These are phyloP conservation scores for Coleophoma cylindrospora DNA, from an alignment of 2,329 filamentous ascomycete species.

Conservation along the genomic window DNA sequence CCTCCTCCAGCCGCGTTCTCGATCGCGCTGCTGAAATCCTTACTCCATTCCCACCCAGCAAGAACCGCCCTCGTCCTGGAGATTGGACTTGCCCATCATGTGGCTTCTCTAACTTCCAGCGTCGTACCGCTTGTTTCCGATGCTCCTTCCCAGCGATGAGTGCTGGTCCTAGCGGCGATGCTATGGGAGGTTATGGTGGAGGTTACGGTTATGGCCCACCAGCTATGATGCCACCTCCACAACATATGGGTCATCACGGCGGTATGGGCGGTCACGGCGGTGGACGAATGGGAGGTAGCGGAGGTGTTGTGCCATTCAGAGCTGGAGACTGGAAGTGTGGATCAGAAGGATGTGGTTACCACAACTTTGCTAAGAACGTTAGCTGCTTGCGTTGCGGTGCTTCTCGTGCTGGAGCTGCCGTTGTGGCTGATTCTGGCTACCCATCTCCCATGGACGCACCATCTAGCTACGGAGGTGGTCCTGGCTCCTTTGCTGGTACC, in stretches of 20 bases:
- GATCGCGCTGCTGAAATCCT: constrained; percentile 94
- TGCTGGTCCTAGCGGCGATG: constrained; percentile 65
- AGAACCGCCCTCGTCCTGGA: constrained; percentile 93
- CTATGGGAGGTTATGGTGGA: constrained; percentile 58
- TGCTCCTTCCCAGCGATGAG: constrained; percentile 97
- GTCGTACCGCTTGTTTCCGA: constrained; percentile 95
- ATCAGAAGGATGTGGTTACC: constrained; percentile 93
- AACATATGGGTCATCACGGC: constrained; percentile 62
- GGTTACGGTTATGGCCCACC: constrained; percentile 69
- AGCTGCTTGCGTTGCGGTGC: constrained; percentile 95
- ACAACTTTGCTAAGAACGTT: constrained; percentile 99
- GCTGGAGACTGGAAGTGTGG: constrained; percentile 99
- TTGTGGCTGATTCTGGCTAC: constrained; percentile 91
- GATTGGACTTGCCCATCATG: constrained; percentile 99
- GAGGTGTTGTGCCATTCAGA: constrained; percentile 90
- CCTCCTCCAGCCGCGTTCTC: constrained; percentile 92
- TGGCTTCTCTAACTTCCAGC: constrained; percentile 98
- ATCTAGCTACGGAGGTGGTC: constrained; percentile 79
- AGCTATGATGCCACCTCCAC: constrained; percentile 73
- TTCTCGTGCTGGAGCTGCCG: constrained; percentile 86
- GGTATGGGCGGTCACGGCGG: constrained; percentile 49
- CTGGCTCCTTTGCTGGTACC: constrained; percentile 79
- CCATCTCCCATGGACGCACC: constrained; percentile 84
- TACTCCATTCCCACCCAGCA: constrained; percentile 95
- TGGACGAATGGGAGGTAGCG: constrained; percentile 73